A percentile compares a stretch with the other conserved stretches of the same genome.
Conservation (phyloP, 805 yeast genomes). For the Dipodascus geniculatus region DNA sequence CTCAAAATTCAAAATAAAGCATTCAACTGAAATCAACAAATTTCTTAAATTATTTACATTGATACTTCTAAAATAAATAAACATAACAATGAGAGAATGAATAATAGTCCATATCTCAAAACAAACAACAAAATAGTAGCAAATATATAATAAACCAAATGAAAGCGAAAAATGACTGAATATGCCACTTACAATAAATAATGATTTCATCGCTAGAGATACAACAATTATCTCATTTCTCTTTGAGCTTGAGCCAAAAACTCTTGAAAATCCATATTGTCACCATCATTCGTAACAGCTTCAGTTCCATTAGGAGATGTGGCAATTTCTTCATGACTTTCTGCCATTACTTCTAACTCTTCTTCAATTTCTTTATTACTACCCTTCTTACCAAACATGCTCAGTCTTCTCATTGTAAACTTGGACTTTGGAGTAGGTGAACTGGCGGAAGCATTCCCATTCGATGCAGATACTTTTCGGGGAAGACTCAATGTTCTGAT, state of each 20-base stretch:
- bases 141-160: too few species aligned
- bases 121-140: neutral
- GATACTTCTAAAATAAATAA: neutral
- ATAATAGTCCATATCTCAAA: neutral
- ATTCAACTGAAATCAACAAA: conserved; percentile 9
- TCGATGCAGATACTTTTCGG: conserved; percentile 5
- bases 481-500: conserved; percentile 14
- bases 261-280: conserved; percentile 1
- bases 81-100: too few species aligned
- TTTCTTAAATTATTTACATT: conserved; percentile 1
- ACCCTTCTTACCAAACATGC: conserved; percentile 15
- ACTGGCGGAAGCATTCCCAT: conserved; percentile 6
- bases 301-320: conserved; percentile 1
- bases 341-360: conserved; percentile 6
- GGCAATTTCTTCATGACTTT: conserved; percentile 7
- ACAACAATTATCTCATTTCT: neutral
- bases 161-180: neutral
- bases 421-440: conserved; percentile 7
- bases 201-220: too few species aligned
- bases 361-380: conserved; percentile 10
- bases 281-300: neutral
- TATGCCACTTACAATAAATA: neutral
- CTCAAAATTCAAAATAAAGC: neutral
- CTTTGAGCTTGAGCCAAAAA: neutral
- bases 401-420: conserved; percentile 15